Evolutionary conservation across 176 grass and related monocot species (phyloP).

Genomic region (Carex kokanica): DNA sequence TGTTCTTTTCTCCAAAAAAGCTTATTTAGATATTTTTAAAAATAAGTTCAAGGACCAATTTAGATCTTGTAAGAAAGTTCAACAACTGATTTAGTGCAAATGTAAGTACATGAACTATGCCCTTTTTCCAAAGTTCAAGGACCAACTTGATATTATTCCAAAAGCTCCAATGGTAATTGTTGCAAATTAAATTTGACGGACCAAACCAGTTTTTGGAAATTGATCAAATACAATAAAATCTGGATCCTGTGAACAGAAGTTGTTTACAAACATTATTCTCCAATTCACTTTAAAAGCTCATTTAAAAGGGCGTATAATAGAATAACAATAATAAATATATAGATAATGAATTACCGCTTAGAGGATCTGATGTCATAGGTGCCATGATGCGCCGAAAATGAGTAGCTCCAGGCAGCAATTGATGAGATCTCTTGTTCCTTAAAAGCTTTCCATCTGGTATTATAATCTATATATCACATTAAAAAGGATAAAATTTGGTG

Average conservation of each 20-base stretch:
- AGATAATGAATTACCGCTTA: constrained; percentile 45
- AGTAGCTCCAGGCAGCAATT: constrained; percentile 51
- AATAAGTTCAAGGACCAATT: not conserved
- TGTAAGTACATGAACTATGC: not conserved
- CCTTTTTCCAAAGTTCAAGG: not conserved
- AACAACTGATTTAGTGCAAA: not conserved
- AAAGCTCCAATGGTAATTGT: not conserved
- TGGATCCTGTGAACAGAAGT: constrained; percentile 36
- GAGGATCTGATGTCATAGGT: constrained; percentile 73
- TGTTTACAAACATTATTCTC: constrained; percentile 17
- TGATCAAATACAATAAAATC: not conserved
- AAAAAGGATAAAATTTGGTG: not conserved
- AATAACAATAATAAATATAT: not conserved
- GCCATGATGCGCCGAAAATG: constrained; percentile 74
- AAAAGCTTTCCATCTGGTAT: constrained; percentile 54
- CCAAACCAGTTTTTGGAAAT: not conserved
- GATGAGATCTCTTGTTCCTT: constrained; percentile 44
- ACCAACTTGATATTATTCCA: not conserved
- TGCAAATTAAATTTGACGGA: not conserved
- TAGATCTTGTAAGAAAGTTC: not conserved
- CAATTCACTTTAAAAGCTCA: constrained; percentile 11
- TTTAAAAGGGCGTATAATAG: not conserved
- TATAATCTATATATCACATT: constrained; percentile 53
- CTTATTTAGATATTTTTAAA: not conserved
- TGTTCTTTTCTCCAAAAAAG: not conserved